Percentiles rank a stretch among this genome's conserved stretches.
phyloP scores from a whole-genome alignment of 805 yeast species.

The Candida michaelii region DNA sequence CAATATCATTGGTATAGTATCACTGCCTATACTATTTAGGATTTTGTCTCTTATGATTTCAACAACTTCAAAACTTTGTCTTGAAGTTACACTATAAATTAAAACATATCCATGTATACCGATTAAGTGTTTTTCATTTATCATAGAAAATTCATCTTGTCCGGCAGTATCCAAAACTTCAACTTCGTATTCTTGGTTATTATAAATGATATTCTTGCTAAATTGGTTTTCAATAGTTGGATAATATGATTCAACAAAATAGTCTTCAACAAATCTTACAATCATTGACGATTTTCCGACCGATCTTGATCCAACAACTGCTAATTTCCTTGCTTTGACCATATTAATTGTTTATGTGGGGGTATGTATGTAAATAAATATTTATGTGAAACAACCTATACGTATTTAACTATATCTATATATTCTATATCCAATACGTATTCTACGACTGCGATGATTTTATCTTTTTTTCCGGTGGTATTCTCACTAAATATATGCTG shows the following conservation, averaged over 20 bases:
- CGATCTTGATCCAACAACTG: conserved; percentile 83
- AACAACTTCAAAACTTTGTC: conserved; percentile 74
- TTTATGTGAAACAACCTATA: no score
- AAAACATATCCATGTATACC: conserved; percentile 83
- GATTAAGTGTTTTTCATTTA: conserved; percentile 74
- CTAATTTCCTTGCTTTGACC: conserved; percentile 68
- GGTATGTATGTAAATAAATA: no score
- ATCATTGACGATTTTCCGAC: conserved; percentile 88
- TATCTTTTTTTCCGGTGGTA: conserved; percentile 2
- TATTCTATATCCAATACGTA: no score
- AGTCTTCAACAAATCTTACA: conserved; percentile 82
- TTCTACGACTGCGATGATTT: no score
- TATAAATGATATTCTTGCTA: conserved; percentile 63
- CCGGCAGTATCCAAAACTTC: conserved; percentile 93
- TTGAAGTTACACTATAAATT: conserved; percentile 77
- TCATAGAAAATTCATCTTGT: conserved; percentile 82
- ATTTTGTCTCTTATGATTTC: conserved; percentile 81
- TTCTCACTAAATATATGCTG: not conserved
- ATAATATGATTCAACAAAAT: conserved; percentile 83
- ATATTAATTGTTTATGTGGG: conserved; percentile 14
- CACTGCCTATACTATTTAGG: conserved; percentile 59
- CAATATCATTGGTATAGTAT: conserved; percentile 48
- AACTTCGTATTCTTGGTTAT: conserved; percentile 73
- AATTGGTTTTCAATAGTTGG: conserved; percentile 91
- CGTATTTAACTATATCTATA: no score